phyloP scores from a whole-genome alignment of 495 filamentous ascomycete species.

The Penicillium atrosanguineum region DNA sequence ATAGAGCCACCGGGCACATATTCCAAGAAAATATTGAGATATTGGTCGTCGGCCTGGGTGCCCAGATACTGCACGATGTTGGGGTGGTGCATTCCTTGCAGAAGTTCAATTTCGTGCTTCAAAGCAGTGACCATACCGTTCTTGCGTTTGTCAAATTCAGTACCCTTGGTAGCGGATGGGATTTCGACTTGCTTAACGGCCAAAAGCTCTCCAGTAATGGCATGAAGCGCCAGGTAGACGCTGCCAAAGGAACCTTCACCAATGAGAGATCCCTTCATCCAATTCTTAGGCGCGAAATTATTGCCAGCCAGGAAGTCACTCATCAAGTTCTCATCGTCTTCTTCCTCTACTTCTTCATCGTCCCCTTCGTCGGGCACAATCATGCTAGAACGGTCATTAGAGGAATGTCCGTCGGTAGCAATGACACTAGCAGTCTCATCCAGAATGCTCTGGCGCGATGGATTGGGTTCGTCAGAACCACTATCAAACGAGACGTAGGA shows the following conservation, averaged over 20 bases:
- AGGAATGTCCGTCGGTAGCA: constrained; percentile 60
- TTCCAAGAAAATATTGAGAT: constrained; percentile 99
- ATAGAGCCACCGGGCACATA: constrained; percentile 98
- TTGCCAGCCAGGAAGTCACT: constrained; percentile 79
- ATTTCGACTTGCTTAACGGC: constrained; percentile 98
- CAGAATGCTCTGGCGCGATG: constrained; percentile 67
- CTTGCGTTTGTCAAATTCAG: constrained; percentile 81
- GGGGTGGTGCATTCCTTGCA: constrained; percentile 90
- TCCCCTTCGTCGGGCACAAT: constrained; percentile 76
- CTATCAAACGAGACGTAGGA: constrained; percentile 96
- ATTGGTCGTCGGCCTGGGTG: constrained; percentile 82
- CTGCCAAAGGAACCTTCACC: constrained; percentile 96
- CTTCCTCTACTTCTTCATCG: constrained; percentile 29
- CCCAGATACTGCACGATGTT: constrained; percentile 99
- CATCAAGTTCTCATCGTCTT: constrained; percentile 73
- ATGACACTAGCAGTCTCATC: constrained; percentile 75
- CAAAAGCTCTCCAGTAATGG: constrained; percentile 95
- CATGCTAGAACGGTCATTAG: constrained; percentile 65
- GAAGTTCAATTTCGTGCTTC: constrained; percentile 91
- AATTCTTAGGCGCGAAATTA: constrained; percentile 91
- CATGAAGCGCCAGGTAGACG: constrained; percentile 94
- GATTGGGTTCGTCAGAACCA: constrained; percentile 75
- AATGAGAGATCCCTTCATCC: constrained; percentile 98
- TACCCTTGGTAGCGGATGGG: constrained; percentile 74
- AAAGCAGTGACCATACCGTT: constrained; percentile 97